These are phyloP conservation scores for Amaranthus palmeri DNA, from an alignment of 148 eudicot species.

Conservation along the genomic window DNA sequence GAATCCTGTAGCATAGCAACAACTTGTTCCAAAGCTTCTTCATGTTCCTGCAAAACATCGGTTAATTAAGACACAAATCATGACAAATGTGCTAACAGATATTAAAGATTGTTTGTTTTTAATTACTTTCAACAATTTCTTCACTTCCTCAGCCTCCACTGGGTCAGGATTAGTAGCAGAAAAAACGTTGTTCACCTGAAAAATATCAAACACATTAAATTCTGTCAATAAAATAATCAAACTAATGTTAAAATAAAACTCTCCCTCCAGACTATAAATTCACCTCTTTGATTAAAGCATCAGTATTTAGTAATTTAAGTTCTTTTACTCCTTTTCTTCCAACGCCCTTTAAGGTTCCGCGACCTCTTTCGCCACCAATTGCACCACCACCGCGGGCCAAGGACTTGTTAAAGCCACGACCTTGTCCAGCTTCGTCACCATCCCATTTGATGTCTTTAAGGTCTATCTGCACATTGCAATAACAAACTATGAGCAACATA, in stretches of 20 bases:
- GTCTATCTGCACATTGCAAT: conserved; percentile 34
- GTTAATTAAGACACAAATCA: background rate
- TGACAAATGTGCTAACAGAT: background rate
- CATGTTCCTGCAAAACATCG: conserved; percentile 61
- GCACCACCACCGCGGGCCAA: conserved; percentile 41
- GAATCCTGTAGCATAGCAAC: conserved; percentile 73
- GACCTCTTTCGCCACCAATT: conserved; percentile 53
- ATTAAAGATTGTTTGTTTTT: conserved; percentile 13
- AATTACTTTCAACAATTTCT: conserved; percentile 63
- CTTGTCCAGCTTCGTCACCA: conserved; percentile 42
- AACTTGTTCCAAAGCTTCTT: conserved; percentile 65
- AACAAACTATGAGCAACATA: background rate
- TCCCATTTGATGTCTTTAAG: conserved; percentile 58
- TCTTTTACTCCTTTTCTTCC: conserved; percentile 48
- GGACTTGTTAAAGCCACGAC: conserved; percentile 44
- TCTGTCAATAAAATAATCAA: background rate
- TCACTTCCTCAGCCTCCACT: conserved; percentile 65
- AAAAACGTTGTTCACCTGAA: conserved; percentile 61
- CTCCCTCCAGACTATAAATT: background rate
- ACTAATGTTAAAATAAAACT: conserved; percentile 3
- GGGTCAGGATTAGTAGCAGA: conserved; percentile 55
- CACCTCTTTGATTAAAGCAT: conserved; percentile 63
- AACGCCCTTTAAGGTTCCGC: conserved; percentile 42
- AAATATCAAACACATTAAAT: conserved; percentile 9
- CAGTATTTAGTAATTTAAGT: conserved; percentile 59